A percentile compares a stretch with the other conserved stretches of the same genome.
These are phyloP conservation scores for Cladophialophora carrionii DNA, from an alignment of 2,329 filamentous ascomycete genomes.

Conservation along the genomic window DNA sequence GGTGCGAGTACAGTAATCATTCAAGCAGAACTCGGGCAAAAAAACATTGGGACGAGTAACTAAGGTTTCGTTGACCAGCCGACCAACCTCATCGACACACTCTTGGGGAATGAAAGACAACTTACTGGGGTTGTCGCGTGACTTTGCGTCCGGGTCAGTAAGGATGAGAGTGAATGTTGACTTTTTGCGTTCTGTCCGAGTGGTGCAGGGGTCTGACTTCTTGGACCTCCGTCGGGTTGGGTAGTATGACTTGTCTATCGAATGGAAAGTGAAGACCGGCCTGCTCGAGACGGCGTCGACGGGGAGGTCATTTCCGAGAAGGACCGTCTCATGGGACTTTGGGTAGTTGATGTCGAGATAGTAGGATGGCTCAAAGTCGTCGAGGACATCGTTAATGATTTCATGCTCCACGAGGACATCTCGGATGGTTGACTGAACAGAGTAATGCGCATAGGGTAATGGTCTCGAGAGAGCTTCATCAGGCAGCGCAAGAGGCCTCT, in stretches of 20 bases:
- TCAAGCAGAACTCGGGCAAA: too few species aligned
- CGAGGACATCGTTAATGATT: constrained; percentile 54
- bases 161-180: constrained; percentile 53
- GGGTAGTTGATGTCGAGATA: constrained; percentile 56
- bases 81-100: background rate
- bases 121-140: constrained; percentile 51
- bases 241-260: constrained; percentile 37
- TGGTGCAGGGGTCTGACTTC: background rate
- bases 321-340: constrained; percentile 48
- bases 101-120: background rate
- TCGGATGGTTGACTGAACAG: constrained; percentile 32
- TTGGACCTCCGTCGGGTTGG: constrained; percentile 27
- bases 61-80: background rate
- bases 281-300: constrained; percentile 49
- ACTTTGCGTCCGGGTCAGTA: constrained; percentile 64
- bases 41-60: background rate
- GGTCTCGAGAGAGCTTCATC: constrained; percentile 5
- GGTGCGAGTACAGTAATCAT: background rate
- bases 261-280: constrained; percentile 49
- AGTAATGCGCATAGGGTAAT: constrained; percentile 5
- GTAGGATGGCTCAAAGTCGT: constrained; percentile 61
- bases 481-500: constrained; percentile 19
- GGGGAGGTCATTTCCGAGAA: constrained; percentile 60
- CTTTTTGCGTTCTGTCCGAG: constrained; percentile 30
- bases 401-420: constrained; percentile 37